Conservation (phyloP, 345 rosid species). For the Melaleuca alternifolia region DNA sequence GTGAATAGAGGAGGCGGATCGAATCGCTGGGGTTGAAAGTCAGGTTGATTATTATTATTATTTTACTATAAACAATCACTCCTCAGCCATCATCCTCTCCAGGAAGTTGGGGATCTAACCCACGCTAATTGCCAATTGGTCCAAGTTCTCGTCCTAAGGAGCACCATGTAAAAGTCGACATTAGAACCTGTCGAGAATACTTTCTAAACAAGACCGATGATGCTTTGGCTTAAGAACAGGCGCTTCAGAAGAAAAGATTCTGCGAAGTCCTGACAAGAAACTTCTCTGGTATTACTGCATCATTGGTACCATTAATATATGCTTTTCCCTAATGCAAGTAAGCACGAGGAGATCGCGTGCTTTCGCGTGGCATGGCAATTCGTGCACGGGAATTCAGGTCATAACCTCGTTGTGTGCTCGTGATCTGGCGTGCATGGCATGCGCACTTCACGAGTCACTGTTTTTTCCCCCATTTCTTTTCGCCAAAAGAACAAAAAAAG, state of each 20-base stretch:
- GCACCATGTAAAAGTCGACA: not conserved
- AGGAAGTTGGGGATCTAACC: not conserved
- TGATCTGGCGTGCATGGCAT: not conserved
- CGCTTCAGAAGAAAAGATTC: not conserved
- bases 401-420: not conserved
- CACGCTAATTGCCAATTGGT: not conserved
- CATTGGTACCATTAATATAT: not conserved
- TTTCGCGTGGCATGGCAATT: not conserved
- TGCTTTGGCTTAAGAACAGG: not conserved
- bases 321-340: not conserved
- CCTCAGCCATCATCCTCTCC: not conserved
- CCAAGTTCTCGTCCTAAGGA: not conserved
- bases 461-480: not conserved
- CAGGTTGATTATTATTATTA: constrained; percentile 3
- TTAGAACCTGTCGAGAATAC: not conserved
- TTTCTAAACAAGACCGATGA: not conserved
- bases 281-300: not conserved
- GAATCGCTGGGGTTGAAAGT: constrained; percentile 57
- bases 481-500: not conserved
- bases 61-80: not conserved
- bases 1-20: constrained; percentile 53
- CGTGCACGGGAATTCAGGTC: not conserved
- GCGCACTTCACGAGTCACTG: not conserved
- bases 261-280: not conserved
- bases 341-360: not conserved